Percentiles rank a stretch among this genome's conserved stretches.
Conservation (phyloP, 106 monocot species). For the Platanthera zijinensis region DNA sequence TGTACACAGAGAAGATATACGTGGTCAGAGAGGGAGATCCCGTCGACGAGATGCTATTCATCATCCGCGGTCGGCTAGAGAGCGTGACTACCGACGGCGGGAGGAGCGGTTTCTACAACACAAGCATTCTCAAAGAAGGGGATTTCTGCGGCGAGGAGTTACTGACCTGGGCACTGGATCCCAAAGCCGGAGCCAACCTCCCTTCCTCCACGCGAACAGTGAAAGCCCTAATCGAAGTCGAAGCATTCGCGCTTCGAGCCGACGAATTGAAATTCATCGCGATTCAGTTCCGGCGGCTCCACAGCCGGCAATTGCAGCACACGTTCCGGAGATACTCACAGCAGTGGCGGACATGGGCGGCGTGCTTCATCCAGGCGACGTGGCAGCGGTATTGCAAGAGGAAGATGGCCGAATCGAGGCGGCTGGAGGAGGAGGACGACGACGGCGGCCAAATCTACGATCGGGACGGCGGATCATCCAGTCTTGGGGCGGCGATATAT, state of each 20-base stretch:
- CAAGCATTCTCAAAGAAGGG: slow-evolving; percentile 42
- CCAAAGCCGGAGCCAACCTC: slow-evolving; percentile 51
- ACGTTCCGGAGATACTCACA: slow-evolving; percentile 76
- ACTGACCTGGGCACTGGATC: slow-evolving; percentile 80
- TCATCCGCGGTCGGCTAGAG: slow-evolving; percentile 57
- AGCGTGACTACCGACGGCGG: slow-evolving; percentile 82
- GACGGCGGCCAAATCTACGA: neutral
- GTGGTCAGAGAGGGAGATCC: slow-evolving; percentile 76
- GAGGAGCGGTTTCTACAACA: slow-evolving; percentile 68
- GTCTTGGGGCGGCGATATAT: slow-evolving; percentile 42
- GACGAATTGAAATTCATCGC: slow-evolving; percentile 72
- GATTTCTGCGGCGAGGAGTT: slow-evolving; percentile 79
- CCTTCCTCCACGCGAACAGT: slow-evolving; percentile 71
- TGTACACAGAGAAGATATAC: slow-evolving; percentile 50
- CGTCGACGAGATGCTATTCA: slow-evolving; percentile 76
- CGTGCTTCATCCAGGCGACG: slow-evolving; percentile 71
- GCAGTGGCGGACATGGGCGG: slow-evolving; percentile 86
- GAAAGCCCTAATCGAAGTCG: slow-evolving; percentile 58
- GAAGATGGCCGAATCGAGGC: slow-evolving; percentile 44
- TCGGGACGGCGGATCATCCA: slow-evolving; percentile 12
- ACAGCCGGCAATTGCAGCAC: slow-evolving; percentile 63
- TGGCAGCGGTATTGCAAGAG: slow-evolving; percentile 65
- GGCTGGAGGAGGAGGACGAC: slow-evolving; percentile 31
- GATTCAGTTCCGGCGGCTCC: slow-evolving; percentile 64
- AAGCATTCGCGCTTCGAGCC: slow-evolving; percentile 61